These are phyloP conservation scores for Scheffersomyces ergatensis DNA, from an alignment of 805 yeast species.

Conservation along the genomic window DNA sequence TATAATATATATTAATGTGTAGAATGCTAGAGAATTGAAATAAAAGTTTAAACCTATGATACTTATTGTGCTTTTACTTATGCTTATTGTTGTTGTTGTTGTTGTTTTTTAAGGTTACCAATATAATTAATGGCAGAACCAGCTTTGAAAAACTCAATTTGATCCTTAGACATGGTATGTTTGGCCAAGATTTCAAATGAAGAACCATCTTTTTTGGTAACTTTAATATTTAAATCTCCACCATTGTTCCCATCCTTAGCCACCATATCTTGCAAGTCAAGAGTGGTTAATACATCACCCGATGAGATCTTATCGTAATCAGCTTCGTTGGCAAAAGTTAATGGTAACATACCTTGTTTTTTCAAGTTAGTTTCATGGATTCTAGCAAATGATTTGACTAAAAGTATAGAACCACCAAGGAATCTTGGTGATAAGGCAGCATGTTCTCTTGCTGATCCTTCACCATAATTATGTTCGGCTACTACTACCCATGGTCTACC, in stretches of 20 bases:
- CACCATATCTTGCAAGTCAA: slow-evolving; percentile 72
- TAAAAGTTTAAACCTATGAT: too few species aligned
- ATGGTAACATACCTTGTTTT: slow-evolving; percentile 96
- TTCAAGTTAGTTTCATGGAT: slow-evolving; percentile 97
- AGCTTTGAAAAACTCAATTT: slow-evolving; percentile 92
- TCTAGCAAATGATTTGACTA: slow-evolving; percentile 95
- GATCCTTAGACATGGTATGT: slow-evolving; percentile 97
- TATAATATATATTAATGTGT: too few species aligned
- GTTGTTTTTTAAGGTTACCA: slow-evolving; percentile 43
- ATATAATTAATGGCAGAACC: slow-evolving; percentile 96
- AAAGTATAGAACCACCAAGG: slow-evolving; percentile 84
- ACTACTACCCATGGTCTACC: slow-evolving; percentile 87
- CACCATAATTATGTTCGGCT: slow-evolving; percentile 98
- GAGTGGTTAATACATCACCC: slow-evolving; percentile 76
- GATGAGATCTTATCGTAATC: slow-evolving; percentile 82
- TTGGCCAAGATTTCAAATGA: slow-evolving; percentile 68
- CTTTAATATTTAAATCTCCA: slow-evolving; percentile 67
- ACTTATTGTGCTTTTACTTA: neutral
- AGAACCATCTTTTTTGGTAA: slow-evolving; percentile 74
- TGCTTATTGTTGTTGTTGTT: neutral
- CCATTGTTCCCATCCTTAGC: slow-evolving; percentile 85
- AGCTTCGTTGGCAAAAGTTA: slow-evolving; percentile 84
- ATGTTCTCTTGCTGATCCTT: slow-evolving; percentile 98
- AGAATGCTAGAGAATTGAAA: too few species aligned
- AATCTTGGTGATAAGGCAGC: slow-evolving; percentile 96